Base-by-base conservation (phyloP, 176 grass and related monocot species). In the Guadua angustifolia region DNA sequence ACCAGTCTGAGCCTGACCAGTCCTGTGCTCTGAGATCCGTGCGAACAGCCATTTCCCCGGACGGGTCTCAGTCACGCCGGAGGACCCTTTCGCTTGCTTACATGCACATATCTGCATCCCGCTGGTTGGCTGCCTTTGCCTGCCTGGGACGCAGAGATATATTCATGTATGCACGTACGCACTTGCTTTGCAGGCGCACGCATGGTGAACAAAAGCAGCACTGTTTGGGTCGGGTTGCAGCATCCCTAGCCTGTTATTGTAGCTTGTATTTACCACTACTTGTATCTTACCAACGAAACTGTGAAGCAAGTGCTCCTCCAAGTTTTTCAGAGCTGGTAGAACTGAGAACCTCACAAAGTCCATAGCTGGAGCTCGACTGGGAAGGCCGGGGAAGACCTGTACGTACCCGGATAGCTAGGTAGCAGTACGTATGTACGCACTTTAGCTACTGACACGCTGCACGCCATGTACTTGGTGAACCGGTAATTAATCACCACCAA, bases 21-120 rank as follows among this genome's bases (percentile, higher is more conserved):
- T 24, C 38, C 15, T 26, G 66, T 17, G 79, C 79, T 45, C 79
- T 9, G 67, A 72, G 80, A 82, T 47, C 53, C 36, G 80, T 18
- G 68, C 55, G 17, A 32, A 22, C 68, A 22, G 53, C 80, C 18
- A 40, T 59, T 58, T 60, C 38, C 66, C 39, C 66, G 22, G 47
- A 44, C 24, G 18, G 32, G 43, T 43, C 65, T 57, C 65, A 10
- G 38, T 59, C 79, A 45, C 52, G 66, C 79, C 79, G 65, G 66
- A 5, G 50, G 19, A 64, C 61, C 14, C 46, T 8, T 24, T 21
- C n/a, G 32, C 19, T 72, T 9, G 68, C 68, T 61, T 61, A 57
- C 79, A 32, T 13, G 80, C 25, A 44, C 59, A 19, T 15, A 5
- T 2, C 25, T 77, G 55, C 5, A 39, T 5, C 36, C 14, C 18